Conservation (phyloP, 2,329 filamentous ascomycete genomes). For the Fusarium nisikadoi region DNA sequence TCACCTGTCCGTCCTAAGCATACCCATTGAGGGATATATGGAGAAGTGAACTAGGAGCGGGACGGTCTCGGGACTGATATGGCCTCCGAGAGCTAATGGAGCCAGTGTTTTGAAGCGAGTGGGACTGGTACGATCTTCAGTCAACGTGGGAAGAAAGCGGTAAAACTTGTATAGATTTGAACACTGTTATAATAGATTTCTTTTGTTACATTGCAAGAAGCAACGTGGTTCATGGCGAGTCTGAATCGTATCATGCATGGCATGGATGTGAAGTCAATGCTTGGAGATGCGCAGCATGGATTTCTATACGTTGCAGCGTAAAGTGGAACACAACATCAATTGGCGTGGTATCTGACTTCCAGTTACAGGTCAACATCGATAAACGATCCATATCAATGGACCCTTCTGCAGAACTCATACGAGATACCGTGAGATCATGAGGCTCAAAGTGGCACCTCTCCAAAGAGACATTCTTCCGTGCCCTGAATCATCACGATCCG, state of each 20-base stretch:
- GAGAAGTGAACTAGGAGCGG: neutral
- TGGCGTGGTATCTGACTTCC: neutral
- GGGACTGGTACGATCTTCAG: conserved; percentile 7
- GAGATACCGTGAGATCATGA: conserved; percentile 12
- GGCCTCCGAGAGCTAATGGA: neutral
- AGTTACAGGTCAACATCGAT: neutral
- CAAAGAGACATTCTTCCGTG: neutral
- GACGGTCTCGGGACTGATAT: neutral
- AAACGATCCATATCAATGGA: conserved; percentile 1
- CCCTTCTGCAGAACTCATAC: conserved; percentile 14
- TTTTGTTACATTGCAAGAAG: conserved; percentile 9
- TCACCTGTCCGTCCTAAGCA: conserved; percentile 21
- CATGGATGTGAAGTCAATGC: neutral
- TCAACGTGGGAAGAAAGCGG: neutral
- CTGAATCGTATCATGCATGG: conserved; percentile 3
- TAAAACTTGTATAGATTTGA: neutral
- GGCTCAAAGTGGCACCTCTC: conserved; percentile 22
- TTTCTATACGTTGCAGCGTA: neutral
- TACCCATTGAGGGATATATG: neutral
- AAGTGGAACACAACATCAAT: conserved; percentile 3
- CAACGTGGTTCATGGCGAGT: neutral
- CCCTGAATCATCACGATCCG: conserved; percentile 25
- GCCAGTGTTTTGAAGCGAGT: neutral
- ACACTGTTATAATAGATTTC: neutral
- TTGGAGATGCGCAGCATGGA: conserved; percentile 12